Evolutionary conservation across 768 basidiomycete species (phyloP), one percentile per base, ranked within the genome.

Genomic region (Trichaptum fuscoviolaceum): DNA sequence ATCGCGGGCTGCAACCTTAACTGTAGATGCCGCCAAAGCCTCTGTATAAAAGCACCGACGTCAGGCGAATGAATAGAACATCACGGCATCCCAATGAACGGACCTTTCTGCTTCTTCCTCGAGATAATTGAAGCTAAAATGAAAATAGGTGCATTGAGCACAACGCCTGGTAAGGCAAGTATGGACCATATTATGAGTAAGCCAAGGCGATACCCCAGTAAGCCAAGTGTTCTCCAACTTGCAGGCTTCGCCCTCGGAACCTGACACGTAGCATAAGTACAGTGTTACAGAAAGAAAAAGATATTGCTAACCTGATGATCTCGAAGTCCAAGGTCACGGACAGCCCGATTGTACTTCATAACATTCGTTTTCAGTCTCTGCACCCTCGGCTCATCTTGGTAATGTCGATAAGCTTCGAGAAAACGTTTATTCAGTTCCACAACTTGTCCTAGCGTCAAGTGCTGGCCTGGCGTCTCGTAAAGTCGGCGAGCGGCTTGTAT

Each of bases 1-100:
- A 71, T 99, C 96, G 57, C 93, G 85, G n/a, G 89, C 96, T 23
- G 93, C 93, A 63, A 99, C 87, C 78, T 99, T 99, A 74, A 99
- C 96, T 4, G 86, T 87, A 8, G 96, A 98, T 1, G 91, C 95
- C 34, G 96, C 96, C 67, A 99, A 88, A 7, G 96, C 96, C 85
- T 95, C 96, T 97, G 76, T 60, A 62, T 7, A 35, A 67, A 36
- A 64, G 61, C 64, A 62, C 36, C 58, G 63, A 65, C 64, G 20
- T 65, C 9, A 60, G 58, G 34, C 12, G 35, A 26, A 35, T 23
- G 52, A 65, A 7, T 57, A 52, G 10, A 23, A 18, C 57, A 63
- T 24, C 5, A 57, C 7, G 42, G 42, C 42, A 52, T 52, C 10
- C 42, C 42, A 52, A 4, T 52, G 42, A 23, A 34, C 67, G 66